A percentile compares a stretch with the other conserved stretches of the same genome.
phyloP scores from a whole-genome alignment of 1,284 basidiomycete species.

The Ustilago bromivora region DNA sequence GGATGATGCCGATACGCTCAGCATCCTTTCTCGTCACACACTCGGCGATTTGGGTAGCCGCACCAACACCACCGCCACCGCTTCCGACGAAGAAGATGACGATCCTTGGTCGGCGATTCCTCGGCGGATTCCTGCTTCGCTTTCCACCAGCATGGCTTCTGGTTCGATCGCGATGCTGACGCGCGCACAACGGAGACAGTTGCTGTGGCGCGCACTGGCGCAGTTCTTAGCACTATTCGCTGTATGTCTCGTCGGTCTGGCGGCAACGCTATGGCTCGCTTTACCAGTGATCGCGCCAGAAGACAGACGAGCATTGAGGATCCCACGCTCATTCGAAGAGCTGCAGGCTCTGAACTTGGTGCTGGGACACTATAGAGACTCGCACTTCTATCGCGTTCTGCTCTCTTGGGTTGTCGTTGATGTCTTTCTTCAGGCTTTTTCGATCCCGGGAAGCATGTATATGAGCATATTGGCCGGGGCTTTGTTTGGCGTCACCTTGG shows the following conservation, averaged over 20 bases:
- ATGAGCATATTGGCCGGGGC: slow-evolving; percentile 95
- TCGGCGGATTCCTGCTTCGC: background rate
- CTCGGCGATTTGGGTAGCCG: slow-evolving; percentile 24
- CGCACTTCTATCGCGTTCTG: slow-evolving; percentile 69
- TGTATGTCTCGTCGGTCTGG: slow-evolving; percentile 49
- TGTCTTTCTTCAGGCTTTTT: slow-evolving; percentile 94
- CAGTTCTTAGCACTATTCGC: slow-evolving; percentile 55
- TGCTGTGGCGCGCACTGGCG: slow-evolving; percentile 44
- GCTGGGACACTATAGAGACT: slow-evolving; percentile 70
- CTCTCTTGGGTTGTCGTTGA: slow-evolving; percentile 75
- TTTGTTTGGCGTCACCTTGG: slow-evolving; percentile 90
- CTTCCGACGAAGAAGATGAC: slow-evolving; percentile 14
- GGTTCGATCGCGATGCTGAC: background rate
- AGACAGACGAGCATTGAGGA: slow-evolving; percentile 61
- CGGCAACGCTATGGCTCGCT: slow-evolving; percentile 53
- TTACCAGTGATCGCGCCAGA: slow-evolving; percentile 52
- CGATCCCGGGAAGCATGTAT: slow-evolving; percentile 97
- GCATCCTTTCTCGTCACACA: slow-evolving; percentile 49
- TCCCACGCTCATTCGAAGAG: slow-evolving; percentile 70
- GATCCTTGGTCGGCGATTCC: slow-evolving; percentile 47
- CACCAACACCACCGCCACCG: background rate
- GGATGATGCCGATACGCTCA: slow-evolving; percentile 38
- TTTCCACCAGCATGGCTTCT: background rate
- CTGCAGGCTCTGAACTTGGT: slow-evolving; percentile 68
- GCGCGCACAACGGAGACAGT: slow-evolving; percentile 26